phyloP scores from a whole-genome alignment of 164 flowering plant species.

The Magnolia kwangsiensis region DNA sequence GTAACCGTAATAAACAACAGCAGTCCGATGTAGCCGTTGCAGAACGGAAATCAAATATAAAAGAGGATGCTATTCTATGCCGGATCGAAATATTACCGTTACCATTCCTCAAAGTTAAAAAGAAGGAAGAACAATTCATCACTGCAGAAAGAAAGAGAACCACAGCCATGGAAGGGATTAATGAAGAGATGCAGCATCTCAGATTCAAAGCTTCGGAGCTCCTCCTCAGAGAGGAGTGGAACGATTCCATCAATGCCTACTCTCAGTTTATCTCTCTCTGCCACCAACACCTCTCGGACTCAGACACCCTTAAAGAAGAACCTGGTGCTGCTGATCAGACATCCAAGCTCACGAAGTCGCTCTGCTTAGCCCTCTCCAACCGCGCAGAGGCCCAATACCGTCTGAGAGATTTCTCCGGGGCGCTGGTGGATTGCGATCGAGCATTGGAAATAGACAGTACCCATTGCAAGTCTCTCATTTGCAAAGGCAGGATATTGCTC shows the following conservation, averaged over 20 bases:
- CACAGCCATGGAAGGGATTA: conserved; percentile 1
- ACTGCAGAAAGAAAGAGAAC: not conserved
- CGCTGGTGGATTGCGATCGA: conserved; percentile 61
- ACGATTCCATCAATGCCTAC: conserved; percentile 49
- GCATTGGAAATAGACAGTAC: conserved; percentile 56
- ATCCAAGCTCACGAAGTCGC: conserved; percentile 51
- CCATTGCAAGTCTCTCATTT: conserved; percentile 76
- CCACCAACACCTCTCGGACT: conserved; percentile 30
- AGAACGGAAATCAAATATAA: no score
- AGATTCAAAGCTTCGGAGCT: conserved; percentile 86
- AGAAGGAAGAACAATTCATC: not conserved
- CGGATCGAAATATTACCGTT: conserved; percentile 19
- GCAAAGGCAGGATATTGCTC: conserved; percentile 79
- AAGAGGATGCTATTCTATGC: no score
- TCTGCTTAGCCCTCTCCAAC: conserved; percentile 71
- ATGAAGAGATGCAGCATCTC: conserved; percentile 50
- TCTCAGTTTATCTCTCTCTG: conserved; percentile 60
- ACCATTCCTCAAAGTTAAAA: conserved; percentile 5
- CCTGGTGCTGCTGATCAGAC: conserved; percentile 23
- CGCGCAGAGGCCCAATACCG: conserved; percentile 65
- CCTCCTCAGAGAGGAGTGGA: conserved; percentile 78
- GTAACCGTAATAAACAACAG: no score
- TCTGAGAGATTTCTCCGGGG: conserved; percentile 34
- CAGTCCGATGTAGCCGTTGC: no score
- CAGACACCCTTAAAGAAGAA: conserved; percentile 12